phyloP scores from a whole-genome alignment of 2,329 filamentous ascomycete species.

The Claviceps pazoutovae region DNA sequence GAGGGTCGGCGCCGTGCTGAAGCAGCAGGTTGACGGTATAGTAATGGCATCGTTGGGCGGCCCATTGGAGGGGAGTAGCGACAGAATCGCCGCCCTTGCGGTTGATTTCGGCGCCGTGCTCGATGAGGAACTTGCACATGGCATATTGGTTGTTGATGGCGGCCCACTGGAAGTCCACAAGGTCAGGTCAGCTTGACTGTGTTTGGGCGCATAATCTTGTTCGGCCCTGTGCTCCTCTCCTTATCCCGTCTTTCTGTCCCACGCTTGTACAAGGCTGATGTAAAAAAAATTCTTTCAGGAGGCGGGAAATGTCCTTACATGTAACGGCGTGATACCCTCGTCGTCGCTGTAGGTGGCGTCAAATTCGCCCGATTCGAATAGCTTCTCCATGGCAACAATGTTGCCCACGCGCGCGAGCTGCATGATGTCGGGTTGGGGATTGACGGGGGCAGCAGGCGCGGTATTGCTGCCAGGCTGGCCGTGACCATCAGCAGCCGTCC shows the following conservation, averaged over 20 bases:
- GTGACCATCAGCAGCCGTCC: constrained; percentile 25
- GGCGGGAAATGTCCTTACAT: constrained; percentile 43
- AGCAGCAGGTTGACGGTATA: constrained; percentile 90
- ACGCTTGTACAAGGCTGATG: not conserved
- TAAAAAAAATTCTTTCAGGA: not conserved
- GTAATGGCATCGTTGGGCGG: constrained; percentile 90
- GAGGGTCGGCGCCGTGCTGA: constrained; percentile 79
- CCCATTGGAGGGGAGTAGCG: constrained; percentile 92
- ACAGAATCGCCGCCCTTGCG: constrained; percentile 89
- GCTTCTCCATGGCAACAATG: constrained; percentile 69
- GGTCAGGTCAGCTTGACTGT: not conserved
- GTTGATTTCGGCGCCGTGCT: constrained; percentile 76
- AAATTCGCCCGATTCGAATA: constrained; percentile 72
- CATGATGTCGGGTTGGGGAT: constrained; percentile 69
- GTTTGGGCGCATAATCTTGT: not conserved
- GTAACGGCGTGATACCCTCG: constrained; percentile 88
- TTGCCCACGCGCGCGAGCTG: constrained; percentile 84
- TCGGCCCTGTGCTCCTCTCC: not conserved
- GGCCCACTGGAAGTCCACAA: constrained; percentile 62
- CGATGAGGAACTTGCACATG: constrained; percentile 90
- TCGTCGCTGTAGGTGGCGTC: constrained; percentile 75
- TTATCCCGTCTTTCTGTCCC: not conserved
- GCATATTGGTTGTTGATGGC: constrained; percentile 98
- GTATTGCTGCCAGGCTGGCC: not conserved
- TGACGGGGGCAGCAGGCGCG: constrained; percentile 5